Evolutionary conservation across 2,329 filamentous ascomycete genomes (phyloP).

Genomic region (Xylariaceae sp.): DNA sequence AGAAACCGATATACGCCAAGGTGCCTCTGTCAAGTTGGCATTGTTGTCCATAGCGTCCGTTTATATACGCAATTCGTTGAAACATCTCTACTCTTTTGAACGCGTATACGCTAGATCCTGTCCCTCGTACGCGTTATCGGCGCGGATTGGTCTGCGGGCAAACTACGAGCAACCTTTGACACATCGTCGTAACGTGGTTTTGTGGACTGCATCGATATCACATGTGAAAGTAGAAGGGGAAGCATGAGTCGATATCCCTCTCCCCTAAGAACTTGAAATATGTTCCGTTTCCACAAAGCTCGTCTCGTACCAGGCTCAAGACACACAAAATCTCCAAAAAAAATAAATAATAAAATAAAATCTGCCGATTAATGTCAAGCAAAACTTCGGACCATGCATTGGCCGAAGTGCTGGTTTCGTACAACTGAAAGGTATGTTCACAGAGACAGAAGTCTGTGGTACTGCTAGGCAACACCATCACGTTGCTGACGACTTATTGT

Average conservation of each 20-base stretch:
- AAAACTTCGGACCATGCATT: neutral
- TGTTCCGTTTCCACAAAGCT: neutral
- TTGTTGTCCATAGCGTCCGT: neutral
- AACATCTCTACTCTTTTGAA: neutral
- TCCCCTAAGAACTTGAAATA: neutral
- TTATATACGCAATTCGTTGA: slow-evolving; percentile 5
- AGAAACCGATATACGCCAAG: neutral
- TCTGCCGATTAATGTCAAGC: neutral
- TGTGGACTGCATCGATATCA: slow-evolving; percentile 18
- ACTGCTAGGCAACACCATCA: slow-evolving; percentile 7
- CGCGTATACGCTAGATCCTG: neutral
- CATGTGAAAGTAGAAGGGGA: slow-evolving; percentile 29
- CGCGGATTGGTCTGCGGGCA: neutral
- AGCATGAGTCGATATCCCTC: slow-evolving; percentile 2
- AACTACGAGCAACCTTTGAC: slow-evolving; percentile 9
- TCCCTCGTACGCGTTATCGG: neutral
- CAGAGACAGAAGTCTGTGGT: neutral
- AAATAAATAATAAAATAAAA: too few relatives aligned
- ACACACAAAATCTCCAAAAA: neutral
- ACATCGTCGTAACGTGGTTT: slow-evolving; percentile 27
- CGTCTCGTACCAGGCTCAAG: neutral
- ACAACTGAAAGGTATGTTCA: slow-evolving; percentile 1
- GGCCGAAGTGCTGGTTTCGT: neutral
- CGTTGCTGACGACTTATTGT: slow-evolving; percentile 9
- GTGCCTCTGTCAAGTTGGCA: neutral